A percentile compares a stretch with the other conserved stretches of the same genome.
phyloP scores from a whole-genome alignment of 768 basidiomycete species.

The Tylopilus sp. region DNA sequence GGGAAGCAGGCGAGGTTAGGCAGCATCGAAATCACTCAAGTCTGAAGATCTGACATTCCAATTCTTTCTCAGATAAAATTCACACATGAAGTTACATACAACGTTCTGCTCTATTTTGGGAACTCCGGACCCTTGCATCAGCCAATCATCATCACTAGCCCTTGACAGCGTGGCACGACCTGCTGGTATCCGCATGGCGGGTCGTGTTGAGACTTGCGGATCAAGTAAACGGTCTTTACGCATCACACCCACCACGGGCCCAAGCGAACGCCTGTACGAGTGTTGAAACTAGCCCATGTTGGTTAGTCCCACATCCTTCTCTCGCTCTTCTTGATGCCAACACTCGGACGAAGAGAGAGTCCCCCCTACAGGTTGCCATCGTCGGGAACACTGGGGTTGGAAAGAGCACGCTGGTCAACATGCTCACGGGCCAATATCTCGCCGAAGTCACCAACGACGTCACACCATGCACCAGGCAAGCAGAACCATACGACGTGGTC shows the following conservation, averaged over 20 bases:
- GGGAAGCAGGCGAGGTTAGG: no score
- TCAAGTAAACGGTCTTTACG: not conserved
- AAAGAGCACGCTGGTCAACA: constrained; percentile 27
- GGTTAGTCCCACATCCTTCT: constrained; percentile 9
- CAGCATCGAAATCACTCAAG: no score
- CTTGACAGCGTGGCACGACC: constrained; percentile 7
- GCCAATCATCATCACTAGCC: not conserved
- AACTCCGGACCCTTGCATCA: not conserved
- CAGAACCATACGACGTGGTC: constrained; percentile 6
- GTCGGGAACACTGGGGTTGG: constrained; percentile 24
- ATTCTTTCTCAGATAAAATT: not conserved
- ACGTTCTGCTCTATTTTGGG: no score
- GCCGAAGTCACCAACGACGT: constrained; percentile 18
- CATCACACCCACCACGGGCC: not conserved
- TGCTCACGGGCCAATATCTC: constrained; percentile 14
- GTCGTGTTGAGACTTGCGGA: not conserved
- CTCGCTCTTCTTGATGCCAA: not conserved
- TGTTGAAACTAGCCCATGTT: constrained; percentile 10
- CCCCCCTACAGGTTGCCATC: constrained; percentile 16
- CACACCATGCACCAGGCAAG: constrained; percentile 18
- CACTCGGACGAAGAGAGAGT: not conserved
- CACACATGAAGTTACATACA: not conserved
- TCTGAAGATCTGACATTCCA: no score
- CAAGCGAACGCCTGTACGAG: not conserved
- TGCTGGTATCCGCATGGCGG: constrained; percentile 18